These are phyloP conservation scores for Albatrellus ellisii DNA, from an alignment of 768 basidiomycete genomes.

Conservation along the genomic window DNA sequence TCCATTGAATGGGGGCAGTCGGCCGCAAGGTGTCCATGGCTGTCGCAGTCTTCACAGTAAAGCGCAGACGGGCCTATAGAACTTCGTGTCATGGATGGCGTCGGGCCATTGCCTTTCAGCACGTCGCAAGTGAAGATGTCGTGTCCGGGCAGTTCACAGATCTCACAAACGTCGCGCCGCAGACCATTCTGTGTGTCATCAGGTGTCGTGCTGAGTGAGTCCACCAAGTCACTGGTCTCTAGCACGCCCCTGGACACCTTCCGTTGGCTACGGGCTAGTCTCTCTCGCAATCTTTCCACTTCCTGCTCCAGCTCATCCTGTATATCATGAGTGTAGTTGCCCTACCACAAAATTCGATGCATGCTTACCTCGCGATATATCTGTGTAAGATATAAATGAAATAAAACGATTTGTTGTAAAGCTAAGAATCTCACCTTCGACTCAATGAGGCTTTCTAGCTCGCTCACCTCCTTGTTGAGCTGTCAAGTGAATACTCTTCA, in stretches of 20 bases:
- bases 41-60: conserved; percentile 84
- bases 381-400: conserved; percentile 22
- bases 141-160: conserved; percentile 76
- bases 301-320: conserved; percentile 85
- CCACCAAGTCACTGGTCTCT: conserved; percentile 9
- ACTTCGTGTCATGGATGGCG: conserved; percentile 17
- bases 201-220: conserved; percentile 11
- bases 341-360: neutral
- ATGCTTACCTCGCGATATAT: conserved; percentile 68
- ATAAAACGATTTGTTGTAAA: neutral
- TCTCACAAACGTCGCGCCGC: conserved; percentile 55
- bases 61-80: conserved; percentile 8
- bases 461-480: conserved; percentile 87
- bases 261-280: conserved; percentile 43
- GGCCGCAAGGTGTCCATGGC: conserved; percentile 57
- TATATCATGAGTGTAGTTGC: neutral
- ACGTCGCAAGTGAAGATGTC: conserved; percentile 79
- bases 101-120: conserved; percentile 44
- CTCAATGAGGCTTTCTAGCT: conserved; percentile 89
- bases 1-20: conserved; percentile 81
- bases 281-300: conserved; percentile 63
- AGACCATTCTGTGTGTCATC: conserved; percentile 6
- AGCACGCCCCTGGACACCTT: conserved; percentile 39
- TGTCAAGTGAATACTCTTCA: conserved; percentile 20
- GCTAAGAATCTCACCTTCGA: conserved; percentile 48